Conservation (phyloP, 169 alveolate genomes). For the Fabrea salina region DNA sequence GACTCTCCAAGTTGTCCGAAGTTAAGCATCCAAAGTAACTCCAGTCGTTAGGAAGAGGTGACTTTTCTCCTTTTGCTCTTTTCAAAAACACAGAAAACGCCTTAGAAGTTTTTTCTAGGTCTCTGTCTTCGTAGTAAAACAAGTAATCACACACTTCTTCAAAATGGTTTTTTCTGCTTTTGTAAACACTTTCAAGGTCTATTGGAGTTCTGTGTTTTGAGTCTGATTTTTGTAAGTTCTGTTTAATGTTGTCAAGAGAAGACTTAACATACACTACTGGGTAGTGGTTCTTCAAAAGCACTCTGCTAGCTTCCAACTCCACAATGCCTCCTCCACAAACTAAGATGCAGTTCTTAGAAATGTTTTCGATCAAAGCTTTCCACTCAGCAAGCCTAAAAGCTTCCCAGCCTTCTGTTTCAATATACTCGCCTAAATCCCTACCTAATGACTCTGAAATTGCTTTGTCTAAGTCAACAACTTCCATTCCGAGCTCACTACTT, state of each 20-base stretch:
- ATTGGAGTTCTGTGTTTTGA: not conserved
- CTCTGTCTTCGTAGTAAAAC: not conserved
- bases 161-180: not conserved
- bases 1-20: too few species aligned
- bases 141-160: not conserved
- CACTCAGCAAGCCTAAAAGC: conserved; percentile 23
- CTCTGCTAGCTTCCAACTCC: not conserved
- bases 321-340: conserved; percentile 48
- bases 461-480: conserved; percentile 20
- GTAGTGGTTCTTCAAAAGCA: not conserved
- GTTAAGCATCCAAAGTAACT: conserved; percentile 2
- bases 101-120: not conserved
- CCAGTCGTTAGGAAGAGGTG: not conserved
- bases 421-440: not conserved
- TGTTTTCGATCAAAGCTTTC: not conserved
- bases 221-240: not conserved
- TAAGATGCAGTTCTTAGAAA: not conserved
- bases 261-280: conserved; percentile 20
- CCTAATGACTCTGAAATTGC: not conserved
- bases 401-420: conserved; percentile 21
- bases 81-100: not conserved
- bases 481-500: not conserved
- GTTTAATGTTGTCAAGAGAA: not conserved
- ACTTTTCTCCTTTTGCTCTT: not conserved
- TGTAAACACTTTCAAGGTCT: not conserved